Evolutionary conservation across 2,329 filamentous ascomycete species (phyloP).

Genomic region (Curvularia lunata): DNA sequence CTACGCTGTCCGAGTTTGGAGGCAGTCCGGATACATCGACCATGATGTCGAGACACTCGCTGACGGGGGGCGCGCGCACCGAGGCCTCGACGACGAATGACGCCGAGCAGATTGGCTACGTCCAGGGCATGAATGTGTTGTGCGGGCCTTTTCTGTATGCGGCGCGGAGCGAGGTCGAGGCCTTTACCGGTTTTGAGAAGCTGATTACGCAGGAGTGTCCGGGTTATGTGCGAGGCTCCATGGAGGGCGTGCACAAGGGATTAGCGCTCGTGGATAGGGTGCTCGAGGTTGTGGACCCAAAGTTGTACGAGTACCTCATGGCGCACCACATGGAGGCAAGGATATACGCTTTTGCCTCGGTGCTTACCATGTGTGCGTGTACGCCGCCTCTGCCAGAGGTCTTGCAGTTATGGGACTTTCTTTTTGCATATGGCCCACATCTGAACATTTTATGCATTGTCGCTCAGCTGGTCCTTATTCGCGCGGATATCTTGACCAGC

Average conservation of each 20-base stretch:
- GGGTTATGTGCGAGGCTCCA: constrained; percentile 91
- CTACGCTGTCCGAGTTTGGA: constrained; percentile 56
- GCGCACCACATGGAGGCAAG: constrained; percentile 88
- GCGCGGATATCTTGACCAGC: constrained; percentile 81
- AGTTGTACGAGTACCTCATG: constrained; percentile 81
- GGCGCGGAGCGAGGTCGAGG: constrained; percentile 91
- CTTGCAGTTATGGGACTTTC: constrained; percentile 91
- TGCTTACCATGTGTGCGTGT: constrained; percentile 92
- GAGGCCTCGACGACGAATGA: constrained; percentile 45
- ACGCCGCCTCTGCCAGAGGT: constrained; percentile 95
- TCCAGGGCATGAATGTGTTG: constrained; percentile 98
- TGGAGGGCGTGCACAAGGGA: constrained; percentile 96
- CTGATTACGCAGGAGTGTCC: constrained; percentile 89
- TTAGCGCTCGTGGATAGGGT: constrained; percentile 91
- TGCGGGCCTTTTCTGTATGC: constrained; percentile 95
- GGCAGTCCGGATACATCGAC: constrained; percentile 55
- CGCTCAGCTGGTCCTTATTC: constrained; percentile 87
- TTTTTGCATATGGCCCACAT: constrained; percentile 94
- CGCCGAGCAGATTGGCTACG: constrained; percentile 82
- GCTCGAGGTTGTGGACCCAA: constrained; percentile 87
- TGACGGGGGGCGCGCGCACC: constrained; percentile 35
- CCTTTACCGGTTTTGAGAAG: constrained; percentile 87
- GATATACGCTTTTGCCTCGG: constrained; percentile 95
- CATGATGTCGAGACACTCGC: constrained; percentile 42
- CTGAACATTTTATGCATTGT: constrained; percentile 96